Evolutionary conservation across 2,329 filamentous ascomycete species (phyloP).

Genomic region (Cladophialophora exuberans): DNA sequence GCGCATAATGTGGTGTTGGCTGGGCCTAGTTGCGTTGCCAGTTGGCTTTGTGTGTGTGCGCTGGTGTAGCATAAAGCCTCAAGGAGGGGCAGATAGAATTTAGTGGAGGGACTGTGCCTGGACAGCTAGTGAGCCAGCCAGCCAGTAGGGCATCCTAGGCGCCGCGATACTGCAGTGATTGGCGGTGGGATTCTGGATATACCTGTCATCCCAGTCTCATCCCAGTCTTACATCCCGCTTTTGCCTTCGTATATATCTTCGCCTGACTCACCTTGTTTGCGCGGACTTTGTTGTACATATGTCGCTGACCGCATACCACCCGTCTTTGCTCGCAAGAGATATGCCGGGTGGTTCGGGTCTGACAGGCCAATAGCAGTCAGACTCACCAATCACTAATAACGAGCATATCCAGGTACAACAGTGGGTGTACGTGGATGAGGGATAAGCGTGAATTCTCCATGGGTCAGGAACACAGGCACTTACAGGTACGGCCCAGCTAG

Average conservation of each 20-base stretch:
- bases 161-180: too few species aligned
- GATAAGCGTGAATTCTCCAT: neutral
- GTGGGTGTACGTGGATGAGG: conserved; percentile 2
- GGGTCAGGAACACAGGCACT: too few species aligned
- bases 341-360: conserved; percentile 7
- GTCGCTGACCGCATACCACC: conserved; percentile 13
- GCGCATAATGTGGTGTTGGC: too few species aligned
- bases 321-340: conserved; percentile 2
- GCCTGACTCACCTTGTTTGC: conserved; percentile 17
- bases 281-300: neutral
- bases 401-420: conserved; percentile 15
- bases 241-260: conserved; percentile 8
- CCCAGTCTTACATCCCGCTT: conserved; percentile 8
- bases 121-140: too few species aligned
- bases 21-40: too few species aligned
- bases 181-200: conserved; percentile 12
- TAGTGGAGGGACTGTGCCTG: neutral
- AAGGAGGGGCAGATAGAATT: conserved; percentile 13
- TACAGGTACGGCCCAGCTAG: too few species aligned
- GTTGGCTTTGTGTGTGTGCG: too few species aligned
- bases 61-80: conserved; percentile 4
- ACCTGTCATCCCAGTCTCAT: conserved; percentile 12
- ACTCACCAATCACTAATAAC: too few species aligned
- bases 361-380: conserved; percentile 6
- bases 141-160: too few species aligned